A percentile compares a stretch with the other conserved stretches of the same genome.
Conservation (phyloP, 1,139 yeast species). For the Hanseniaspora sp. region DNA sequence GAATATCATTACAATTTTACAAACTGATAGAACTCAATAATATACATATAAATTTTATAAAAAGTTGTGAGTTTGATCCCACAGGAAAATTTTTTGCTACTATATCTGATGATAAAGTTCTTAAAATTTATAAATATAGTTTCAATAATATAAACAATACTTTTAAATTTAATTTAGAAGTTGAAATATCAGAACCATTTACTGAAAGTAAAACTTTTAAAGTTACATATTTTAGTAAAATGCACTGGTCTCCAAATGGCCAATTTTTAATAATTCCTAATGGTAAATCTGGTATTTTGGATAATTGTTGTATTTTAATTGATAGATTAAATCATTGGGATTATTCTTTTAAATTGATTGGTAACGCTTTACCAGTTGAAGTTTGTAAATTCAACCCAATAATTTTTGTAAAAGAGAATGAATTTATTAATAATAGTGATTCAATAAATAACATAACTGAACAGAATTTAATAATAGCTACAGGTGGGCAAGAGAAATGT, state of each 20-base stretch:
- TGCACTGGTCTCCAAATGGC: constrained; percentile 98
- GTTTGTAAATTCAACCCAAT: constrained; percentile 83
- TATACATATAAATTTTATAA: constrained; percentile 88
- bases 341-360: constrained; percentile 73
- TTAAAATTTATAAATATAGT: constrained; percentile 75
- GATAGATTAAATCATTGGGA: constrained; percentile 92
- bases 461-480: constrained; percentile 8
- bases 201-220: constrained; percentile 59
- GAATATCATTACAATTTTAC: constrained; percentile 39
- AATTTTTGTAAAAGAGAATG: constrained; percentile 35
- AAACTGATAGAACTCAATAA: constrained; percentile 44
- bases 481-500: constrained; percentile 15
- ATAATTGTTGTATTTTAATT: constrained; percentile 79
- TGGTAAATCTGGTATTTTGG: constrained; percentile 73
- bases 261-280: constrained; percentile 93
- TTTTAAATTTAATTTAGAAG: constrained; percentile 75
- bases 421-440: constrained; percentile 15
- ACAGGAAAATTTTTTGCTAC: constrained; percentile 96
- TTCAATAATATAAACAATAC: constrained; percentile 48
- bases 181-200: constrained; percentile 73
- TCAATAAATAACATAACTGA: constrained; percentile 2
- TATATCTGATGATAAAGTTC: constrained; percentile 88
- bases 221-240: constrained; percentile 80
- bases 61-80: constrained; percentile 94
- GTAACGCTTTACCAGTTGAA: constrained; percentile 95